Evolutionary conservation across 2,329 filamentous ascomycete species (phyloP), one percentile per base, ranked within the genome.

Genomic region (Ophiostoma triangulosporum): DNA sequence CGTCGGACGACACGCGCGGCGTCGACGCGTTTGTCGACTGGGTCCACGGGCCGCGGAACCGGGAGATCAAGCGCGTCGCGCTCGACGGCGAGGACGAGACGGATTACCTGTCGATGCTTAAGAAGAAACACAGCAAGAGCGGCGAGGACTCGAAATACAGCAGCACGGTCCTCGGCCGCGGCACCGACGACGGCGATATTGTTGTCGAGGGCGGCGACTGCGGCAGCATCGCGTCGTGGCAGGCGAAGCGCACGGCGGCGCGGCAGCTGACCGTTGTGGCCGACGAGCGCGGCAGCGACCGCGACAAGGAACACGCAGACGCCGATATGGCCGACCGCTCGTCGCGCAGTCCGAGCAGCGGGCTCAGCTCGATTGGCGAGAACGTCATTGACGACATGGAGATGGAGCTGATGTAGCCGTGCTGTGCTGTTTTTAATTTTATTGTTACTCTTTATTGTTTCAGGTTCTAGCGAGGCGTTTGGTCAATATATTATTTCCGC

Each of bases 51-150:
- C 75, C 81, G 45, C 73, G 78, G 54, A 88, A 91, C 69, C 78
- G 75, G 62, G 88, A 95, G 68, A 91, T 96, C 61, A 77, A 82
- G 69, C 78, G 90, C 57, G 77, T 95, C 56, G 89, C 88, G 17
- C 78, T 86, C n/a, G 78, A 86, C 46, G 78, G 78, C 49, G 72
- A 79, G 64, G 71, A 71, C 31, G 78, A 80, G 53, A 81, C 80
- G 22, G 84, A 90, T 64, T 90, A 85, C 63, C 64, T 90, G 17
- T 80, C 77, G 86, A 85, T 82, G 4, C 71, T 97, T 40, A 96
- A 95, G 68, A 93, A 90, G 69, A 95, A 94, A 64, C 87, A 95
- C 66, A 89, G 84, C 69, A 94, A 93, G 62, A 86, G 85, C 1
- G 87, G 86, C 57, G 88, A 94, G 62, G 89, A 95, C 63, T 83